Conservation (phyloP, 2,329 filamentous ascomycete genomes). For the Acarospora socialis region DNA sequence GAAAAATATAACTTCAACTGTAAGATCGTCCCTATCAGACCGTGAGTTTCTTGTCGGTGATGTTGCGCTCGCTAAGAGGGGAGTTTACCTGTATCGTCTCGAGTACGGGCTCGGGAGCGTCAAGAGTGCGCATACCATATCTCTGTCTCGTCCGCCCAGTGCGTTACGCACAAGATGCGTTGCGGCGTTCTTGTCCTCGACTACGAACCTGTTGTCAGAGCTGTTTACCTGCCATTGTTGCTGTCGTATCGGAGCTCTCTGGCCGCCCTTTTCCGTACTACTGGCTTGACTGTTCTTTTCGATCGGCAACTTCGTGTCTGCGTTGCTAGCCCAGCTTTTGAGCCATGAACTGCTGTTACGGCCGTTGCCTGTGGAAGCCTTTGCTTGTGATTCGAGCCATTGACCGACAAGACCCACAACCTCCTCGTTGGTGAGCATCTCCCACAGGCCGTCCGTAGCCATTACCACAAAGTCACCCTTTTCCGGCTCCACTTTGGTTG, state of each 20-base stretch:
- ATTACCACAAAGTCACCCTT: slow-evolving; percentile 92
- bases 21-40: slow-evolving; percentile 65
- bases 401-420: slow-evolving; percentile 91
- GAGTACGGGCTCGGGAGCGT: slow-evolving; percentile 87
- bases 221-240: slow-evolving; percentile 74
- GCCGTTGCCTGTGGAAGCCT: slow-evolving; percentile 23
- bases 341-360: slow-evolving; percentile 47
- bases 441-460: slow-evolving; percentile 94
- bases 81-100: slow-evolving; percentile 68
- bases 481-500: slow-evolving; percentile 76
- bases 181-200: slow-evolving; percentile 89
- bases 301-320: slow-evolving; percentile 51
- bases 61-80: not conserved
- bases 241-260: slow-evolving; percentile 69
- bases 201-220: slow-evolving; percentile 64
- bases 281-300: slow-evolving; percentile 43
- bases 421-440: slow-evolving; percentile 98
- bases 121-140: slow-evolving; percentile 83
- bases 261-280: slow-evolving; percentile 44
- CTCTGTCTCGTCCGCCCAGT: slow-evolving; percentile 79
- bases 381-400: slow-evolving; percentile 73
- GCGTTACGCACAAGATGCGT: slow-evolving; percentile 94
- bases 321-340: slow-evolving; percentile 49
- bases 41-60: not conserved
- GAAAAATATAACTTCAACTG: slow-evolving; percentile 97